Evolutionary conservation across 441 rosid species (phyloP), one percentile per base, ranked within the genome.

Genomic region (Arabidopsis hybrid): DNA sequence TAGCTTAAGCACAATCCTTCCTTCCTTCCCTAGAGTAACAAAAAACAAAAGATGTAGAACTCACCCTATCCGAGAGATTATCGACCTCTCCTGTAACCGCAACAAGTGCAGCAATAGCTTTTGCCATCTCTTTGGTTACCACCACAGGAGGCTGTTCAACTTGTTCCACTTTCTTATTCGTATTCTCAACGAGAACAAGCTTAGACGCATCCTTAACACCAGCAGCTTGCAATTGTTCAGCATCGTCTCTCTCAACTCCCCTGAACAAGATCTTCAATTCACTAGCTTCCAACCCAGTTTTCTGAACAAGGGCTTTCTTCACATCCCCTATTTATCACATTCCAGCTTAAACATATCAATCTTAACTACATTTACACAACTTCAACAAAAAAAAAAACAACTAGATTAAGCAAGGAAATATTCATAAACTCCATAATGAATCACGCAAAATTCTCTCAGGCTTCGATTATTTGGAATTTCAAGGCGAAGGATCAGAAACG

Each of bases 41-140:
- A 2, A 26, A 26, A 35, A 36, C 35, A 49, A 12, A 67, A 49
- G 26, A 60, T 11, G 47, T 35, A 58, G 12, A 55, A 47, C 85
- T 78, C 75, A 91, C 98, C 83, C 86, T 85, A 58, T 89, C 95
- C 0, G 92, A 87, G 69, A 94, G 89, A 77, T 81, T 85, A 81
- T 91, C 89, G 39, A 91, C 82, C 79, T 91, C 96, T 17, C 69
- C 76, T 12, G 82, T 73, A 31, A 91, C 81, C 8, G 76, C 80
- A 12, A 65, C 81, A 74, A 94, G 76, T 0, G 90, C 86, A 67
- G 82, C 83, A 36, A 85, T 45, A 39, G 93, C 88, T 79, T 80
- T 88, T 6, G 71, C 67, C 78, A 76, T 83, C 74, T 83, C 93
- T 73, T 82, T 82, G 7, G 71, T 86, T 6, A 78, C 17, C 58